A percentile compares a stretch with the other conserved stretches of the same genome.
Evolutionary conservation across 2,329 filamentous ascomycete genomes (phyloP).

Genomic region (Dactylellina sp.): DNA sequence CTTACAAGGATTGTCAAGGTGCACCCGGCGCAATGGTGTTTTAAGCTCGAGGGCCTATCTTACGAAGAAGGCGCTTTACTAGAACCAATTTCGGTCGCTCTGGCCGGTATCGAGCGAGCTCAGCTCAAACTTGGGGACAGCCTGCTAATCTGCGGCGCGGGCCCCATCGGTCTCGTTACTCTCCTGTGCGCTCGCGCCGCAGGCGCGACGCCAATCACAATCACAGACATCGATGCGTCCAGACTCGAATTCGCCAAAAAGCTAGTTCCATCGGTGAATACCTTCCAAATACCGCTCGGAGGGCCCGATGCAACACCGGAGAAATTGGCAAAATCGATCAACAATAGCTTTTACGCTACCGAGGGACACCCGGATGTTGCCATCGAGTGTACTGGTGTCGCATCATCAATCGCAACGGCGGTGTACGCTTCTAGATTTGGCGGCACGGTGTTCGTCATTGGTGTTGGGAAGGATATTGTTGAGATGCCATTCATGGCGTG

Average conservation of each 20-base stretch:
- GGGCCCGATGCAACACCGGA: slow-evolving; percentile 70
- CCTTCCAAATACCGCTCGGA: slow-evolving; percentile 78
- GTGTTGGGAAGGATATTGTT: slow-evolving; percentile 95
- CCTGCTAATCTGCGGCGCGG: slow-evolving; percentile 89
- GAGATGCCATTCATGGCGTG: slow-evolving; percentile 94
- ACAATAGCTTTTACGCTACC: slow-evolving; percentile 70
- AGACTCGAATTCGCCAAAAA: slow-evolving; percentile 85
- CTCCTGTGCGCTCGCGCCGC: slow-evolving; percentile 85
- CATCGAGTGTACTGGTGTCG: slow-evolving; percentile 94
- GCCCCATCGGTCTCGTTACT: slow-evolving; percentile 91
- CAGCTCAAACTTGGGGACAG: slow-evolving; percentile 85
- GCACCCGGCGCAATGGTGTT: slow-evolving; percentile 76
- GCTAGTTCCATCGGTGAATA: slow-evolving; percentile 81
- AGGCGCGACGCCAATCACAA: slow-evolving; percentile 88
- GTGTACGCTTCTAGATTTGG: slow-evolving; percentile 95
- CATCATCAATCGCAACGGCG: slow-evolving; percentile 84
- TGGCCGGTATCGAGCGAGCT: slow-evolving; percentile 87
- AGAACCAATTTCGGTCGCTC: slow-evolving; percentile 87
- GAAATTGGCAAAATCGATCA: slow-evolving; percentile 77
- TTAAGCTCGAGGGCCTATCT: slow-evolving; percentile 89
- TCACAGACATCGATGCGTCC: slow-evolving; percentile 93
- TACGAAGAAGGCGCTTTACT: slow-evolving; percentile 91
- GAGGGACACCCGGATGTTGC: slow-evolving; percentile 83
- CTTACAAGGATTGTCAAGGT: slow-evolving; percentile 13
- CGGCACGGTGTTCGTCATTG: slow-evolving; percentile 96